Percentiles rank a stretch among this genome's conserved stretches.
phyloP scores from a whole-genome alignment of 2,329 filamentous ascomycete species.

The Periconia sp. region DNA sequence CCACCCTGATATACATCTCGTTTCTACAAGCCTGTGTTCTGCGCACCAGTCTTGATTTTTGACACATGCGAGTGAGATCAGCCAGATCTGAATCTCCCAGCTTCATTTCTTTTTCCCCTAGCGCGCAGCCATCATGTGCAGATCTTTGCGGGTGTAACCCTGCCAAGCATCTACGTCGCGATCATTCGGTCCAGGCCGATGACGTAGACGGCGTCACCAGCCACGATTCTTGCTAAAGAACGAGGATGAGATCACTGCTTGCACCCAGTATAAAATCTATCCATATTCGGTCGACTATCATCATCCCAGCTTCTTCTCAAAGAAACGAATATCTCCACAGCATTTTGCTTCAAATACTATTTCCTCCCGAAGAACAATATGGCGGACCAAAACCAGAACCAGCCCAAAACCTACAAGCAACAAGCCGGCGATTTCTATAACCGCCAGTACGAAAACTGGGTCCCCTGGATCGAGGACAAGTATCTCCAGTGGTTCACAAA shows the following conservation, averaged over 20 bases:
- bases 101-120: background rate
- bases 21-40: background rate
- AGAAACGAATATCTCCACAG: background rate
- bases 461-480: constrained; percentile 74
- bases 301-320: background rate
- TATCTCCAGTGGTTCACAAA: constrained; percentile 74
- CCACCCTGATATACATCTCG: no score
- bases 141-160: background rate
- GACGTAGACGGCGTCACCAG: constrained; percentile 19
- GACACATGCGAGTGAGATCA: no score
- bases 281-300: background rate
- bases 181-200: constrained; percentile 21
- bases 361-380: constrained; percentile 1
- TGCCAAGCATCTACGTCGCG: constrained; percentile 11
- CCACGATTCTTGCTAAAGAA: constrained; percentile 6
- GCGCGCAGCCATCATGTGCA: background rate
- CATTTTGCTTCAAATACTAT: background rate
- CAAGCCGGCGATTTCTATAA: constrained; percentile 60
- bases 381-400: constrained; percentile 9
- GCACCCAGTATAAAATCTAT: background rate
- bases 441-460: constrained; percentile 72
- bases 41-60: no score
- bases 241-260: constrained; percentile 7
- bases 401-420: constrained; percentile 33
- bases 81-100: background rate